phyloP scores from a whole-genome alignment of 2,329 filamentous ascomycete species.

The Pyrenophora tritici-repentis region DNA sequence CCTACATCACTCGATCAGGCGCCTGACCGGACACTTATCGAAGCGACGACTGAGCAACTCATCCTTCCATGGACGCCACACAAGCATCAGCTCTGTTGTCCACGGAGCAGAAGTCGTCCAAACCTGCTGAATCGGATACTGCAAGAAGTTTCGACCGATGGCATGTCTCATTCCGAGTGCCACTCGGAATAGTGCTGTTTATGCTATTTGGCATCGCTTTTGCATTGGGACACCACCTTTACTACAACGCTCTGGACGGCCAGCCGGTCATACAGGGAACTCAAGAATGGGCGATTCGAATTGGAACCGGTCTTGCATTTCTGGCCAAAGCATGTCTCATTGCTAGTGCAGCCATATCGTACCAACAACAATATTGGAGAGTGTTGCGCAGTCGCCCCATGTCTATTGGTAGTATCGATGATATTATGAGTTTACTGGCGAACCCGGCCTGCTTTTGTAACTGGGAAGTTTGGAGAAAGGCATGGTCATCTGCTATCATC shows the following conservation, averaged over 20 bases:
- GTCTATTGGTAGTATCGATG: slow-evolving; percentile 2
- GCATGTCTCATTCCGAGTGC: slow-evolving; percentile 1
- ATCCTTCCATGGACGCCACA: neutral
- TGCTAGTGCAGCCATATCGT: slow-evolving; percentile 8
- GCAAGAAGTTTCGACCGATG: neutral
- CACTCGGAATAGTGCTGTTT: slow-evolving; percentile 1
- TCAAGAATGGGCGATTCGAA: slow-evolving; percentile 6
- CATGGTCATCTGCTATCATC: slow-evolving; percentile 3
- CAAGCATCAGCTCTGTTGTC: neutral
- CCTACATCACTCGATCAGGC: neutral
- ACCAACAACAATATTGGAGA: slow-evolving; percentile 8
- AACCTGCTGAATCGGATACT: neutral
- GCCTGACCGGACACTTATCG: neutral
- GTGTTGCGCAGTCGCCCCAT: slow-evolving; percentile 3
- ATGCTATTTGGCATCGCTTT: slow-evolving; percentile 6
- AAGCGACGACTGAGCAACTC: neutral
- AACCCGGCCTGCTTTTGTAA: slow-evolving; percentile 7
- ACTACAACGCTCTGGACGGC: slow-evolving; percentile 2
- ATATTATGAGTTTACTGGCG: slow-evolving; percentile 1
- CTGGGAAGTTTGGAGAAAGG: slow-evolving; percentile 1
- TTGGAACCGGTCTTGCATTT: slow-evolving; percentile 7
- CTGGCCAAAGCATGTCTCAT: slow-evolving; percentile 8
- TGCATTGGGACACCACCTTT: slow-evolving; percentile 5
- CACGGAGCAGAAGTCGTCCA: neutral
- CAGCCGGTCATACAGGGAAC: neutral